Base-by-base conservation (phyloP, 148 eudicot genomes). In the Chenopodium album region DNA sequence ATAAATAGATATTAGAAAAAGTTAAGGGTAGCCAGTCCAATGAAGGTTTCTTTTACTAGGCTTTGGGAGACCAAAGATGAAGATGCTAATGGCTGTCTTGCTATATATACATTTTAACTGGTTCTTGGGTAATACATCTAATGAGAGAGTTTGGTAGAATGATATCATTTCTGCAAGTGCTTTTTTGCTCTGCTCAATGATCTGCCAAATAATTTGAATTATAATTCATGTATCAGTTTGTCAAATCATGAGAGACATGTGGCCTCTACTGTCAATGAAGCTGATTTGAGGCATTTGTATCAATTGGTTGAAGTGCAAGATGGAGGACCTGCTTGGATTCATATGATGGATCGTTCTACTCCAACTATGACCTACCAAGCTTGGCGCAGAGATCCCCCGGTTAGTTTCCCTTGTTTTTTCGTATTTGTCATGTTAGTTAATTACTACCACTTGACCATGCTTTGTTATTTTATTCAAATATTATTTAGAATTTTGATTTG, bases 341-440 rank as follows among this genome's bases (percentile, higher is more conserved):
- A 72, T 44, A 72, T 72, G 75, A 72, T 72, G 75, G 54, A 72
- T 72, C 75, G 75, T 10, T 72, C 75, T 44, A 44, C 56, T 72
- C 16, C 54, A 46, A 72, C 29, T 37, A 72, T 72, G 75, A 44
- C 75, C 52, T 72, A 72, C 54, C 75, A 72, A 72, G 75, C 75
- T 41, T 72, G 75, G 75, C 75, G 75, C 10, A 72, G 75, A 72
- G 75, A 72, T 46, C 75, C 75, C 28, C 75, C 75, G 47, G 75
- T 72, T 72, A 54, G 75, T 72, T 46, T 72, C 52, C 16, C 8
- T 41, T 22, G 0, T 9, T 46, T 67, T 67, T 72, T 41, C 2
- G 9, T 72, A 1, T 9, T 4, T 68, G 8, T 16, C 73, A 31
- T 32, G 3, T 69, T 9, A 31, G 5, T 31, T 13, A 68, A 62